phyloP scores from a whole-genome alignment of 1,284 basidiomycete genomes.

The Pisolithus thermaeus region DNA sequence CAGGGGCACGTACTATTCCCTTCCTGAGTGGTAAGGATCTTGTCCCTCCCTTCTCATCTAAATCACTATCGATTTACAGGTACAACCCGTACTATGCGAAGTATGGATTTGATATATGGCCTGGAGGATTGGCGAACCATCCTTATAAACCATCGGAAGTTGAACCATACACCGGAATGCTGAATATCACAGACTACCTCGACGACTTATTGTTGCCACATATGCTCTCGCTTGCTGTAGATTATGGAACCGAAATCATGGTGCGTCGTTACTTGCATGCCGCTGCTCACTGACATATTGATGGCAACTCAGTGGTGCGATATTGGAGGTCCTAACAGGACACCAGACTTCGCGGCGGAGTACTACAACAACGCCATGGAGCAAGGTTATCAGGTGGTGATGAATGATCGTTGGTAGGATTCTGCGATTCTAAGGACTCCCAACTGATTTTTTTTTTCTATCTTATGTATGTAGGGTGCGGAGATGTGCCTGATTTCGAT shows the following conservation, averaged over 20 bases:
- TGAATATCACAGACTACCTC: constrained; percentile 47
- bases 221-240: constrained; percentile 46
- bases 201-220: constrained; percentile 50
- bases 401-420: constrained; percentile 43
- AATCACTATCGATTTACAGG: constrained; percentile 23
- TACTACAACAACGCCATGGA: constrained; percentile 46
- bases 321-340: constrained; percentile 52
- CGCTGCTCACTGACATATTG: not conserved
- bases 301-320: constrained; percentile 44
- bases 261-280: constrained; percentile 20
- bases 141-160: constrained; percentile 40
- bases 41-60: not conserved
- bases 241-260: constrained; percentile 54
- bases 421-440: not conserved
- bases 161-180: constrained; percentile 51
- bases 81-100: constrained; percentile 48
- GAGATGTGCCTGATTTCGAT: constrained; percentile 44
- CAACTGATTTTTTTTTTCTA: not conserved
- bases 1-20: constrained; percentile 47
- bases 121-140: constrained; percentile 50
- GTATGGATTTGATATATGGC: constrained; percentile 48
- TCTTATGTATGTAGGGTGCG: constrained; percentile 28
- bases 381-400: constrained; percentile 47
- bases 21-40: constrained; percentile 45
- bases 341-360: constrained; percentile 41